Base-by-base conservation (phyloP, 1,139 yeast genomes). In the Candida mesenterica region DNA sequence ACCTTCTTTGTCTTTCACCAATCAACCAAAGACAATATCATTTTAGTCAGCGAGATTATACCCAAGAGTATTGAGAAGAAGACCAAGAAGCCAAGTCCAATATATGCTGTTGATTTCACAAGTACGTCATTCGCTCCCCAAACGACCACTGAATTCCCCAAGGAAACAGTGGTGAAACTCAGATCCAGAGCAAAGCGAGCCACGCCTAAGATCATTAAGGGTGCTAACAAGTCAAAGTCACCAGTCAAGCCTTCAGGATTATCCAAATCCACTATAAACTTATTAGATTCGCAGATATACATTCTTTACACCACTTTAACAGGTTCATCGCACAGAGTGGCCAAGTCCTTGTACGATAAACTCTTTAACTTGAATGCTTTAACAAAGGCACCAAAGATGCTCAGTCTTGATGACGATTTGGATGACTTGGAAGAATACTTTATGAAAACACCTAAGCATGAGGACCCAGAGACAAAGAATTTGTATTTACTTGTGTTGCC, bases 341-440 rank as follows among this genome's bases (percentile, higher is more conserved):
- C 96, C 3, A 65, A 66, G 24, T 52, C 61, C 8, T 57, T 84
- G 19, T 48, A 55, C 25, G 68, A 73, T 1, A 59, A 61, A 24
- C 56, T 72, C 15, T 26, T 35, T 7, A 50, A 54, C 16, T 40
- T 71, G 23, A 54, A 49, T 3, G 68, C 57, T 2, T 53, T 78
- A 39, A 48, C 49, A 4, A 56, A 31, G 4, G 55, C 61, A n/a
- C 84, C 92, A 4, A 72, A 67, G 35, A 53, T 86, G 28, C 48
- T 81, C 36, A 83, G 87, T 55, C 61, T 89, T 35, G 83, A 77
- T 46, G 95, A 89, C 52, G 95, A 89, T 50, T 68, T 90, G 15
- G 87, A 82, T 44, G 96, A 89, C 57, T 63, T 87, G 38, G 97
- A 89, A 52, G 84, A 85, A 40, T 89, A 77, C 58, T 89, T 89